Conservation (phyloP, 805 yeast genomes). For the Priceomyces fermenticarens region DNA sequence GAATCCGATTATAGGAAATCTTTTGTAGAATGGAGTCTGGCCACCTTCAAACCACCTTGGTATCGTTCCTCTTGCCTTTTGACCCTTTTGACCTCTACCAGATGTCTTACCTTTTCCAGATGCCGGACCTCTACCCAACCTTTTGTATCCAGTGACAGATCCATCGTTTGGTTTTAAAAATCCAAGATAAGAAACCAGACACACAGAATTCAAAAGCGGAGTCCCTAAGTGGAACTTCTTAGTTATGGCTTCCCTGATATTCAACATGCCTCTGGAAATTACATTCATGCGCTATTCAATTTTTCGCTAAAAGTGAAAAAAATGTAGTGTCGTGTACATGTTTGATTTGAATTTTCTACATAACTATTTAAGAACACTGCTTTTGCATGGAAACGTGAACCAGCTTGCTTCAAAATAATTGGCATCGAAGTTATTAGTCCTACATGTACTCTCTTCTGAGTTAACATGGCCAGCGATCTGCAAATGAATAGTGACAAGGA, state of each 20-base stretch:
- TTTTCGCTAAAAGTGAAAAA: background rate
- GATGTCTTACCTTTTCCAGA: slow-evolving; percentile 92
- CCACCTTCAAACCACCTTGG: slow-evolving; percentile 98
- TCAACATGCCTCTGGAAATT: slow-evolving; percentile 7
- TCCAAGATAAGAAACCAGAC: slow-evolving; percentile 49
- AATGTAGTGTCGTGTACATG: background rate
- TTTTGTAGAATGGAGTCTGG: slow-evolving; percentile 85
- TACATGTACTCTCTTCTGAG: too few relatives aligned
- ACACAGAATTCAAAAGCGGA: slow-evolving; percentile 10
- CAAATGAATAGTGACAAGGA: slow-evolving; percentile 21
- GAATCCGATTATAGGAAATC: slow-evolving; percentile 88
- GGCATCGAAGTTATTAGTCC: too few relatives aligned
- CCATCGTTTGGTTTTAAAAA: slow-evolving; percentile 57
- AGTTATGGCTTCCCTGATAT: slow-evolving; percentile 6
- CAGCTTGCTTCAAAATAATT: background rate
- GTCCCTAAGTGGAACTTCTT: background rate
- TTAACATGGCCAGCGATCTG: background rate
- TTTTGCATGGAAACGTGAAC: background rate
- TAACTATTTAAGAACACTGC: background rate
- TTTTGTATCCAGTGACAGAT: slow-evolving; percentile 57
- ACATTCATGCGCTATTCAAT: background rate
- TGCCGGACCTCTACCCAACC: slow-evolving; percentile 96
- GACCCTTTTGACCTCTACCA: slow-evolving; percentile 98
- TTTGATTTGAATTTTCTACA: background rate
- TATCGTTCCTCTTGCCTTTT: slow-evolving; percentile 89